Conservation (phyloP, 2,329 filamentous ascomycete genomes). For the Hypoxylon sp. region DNA sequence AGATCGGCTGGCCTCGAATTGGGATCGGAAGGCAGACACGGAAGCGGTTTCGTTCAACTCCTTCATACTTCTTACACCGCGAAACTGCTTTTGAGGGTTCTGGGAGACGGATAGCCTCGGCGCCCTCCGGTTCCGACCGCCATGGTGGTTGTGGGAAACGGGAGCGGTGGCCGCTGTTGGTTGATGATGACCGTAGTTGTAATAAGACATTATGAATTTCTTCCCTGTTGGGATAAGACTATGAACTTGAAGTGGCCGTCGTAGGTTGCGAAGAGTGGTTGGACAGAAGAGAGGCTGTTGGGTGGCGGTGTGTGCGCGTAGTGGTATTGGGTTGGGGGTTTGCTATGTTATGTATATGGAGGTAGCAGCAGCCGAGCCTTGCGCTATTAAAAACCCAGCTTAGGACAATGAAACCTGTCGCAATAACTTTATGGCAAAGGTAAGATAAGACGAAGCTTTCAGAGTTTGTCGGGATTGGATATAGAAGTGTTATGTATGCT, state of each 20-base stretch:
- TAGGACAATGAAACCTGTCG: slow-evolving; percentile 33
- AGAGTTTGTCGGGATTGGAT: slow-evolving; percentile 29
- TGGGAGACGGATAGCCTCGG: slow-evolving; percentile 84
- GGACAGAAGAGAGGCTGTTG: slow-evolving; percentile 39
- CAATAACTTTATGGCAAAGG: slow-evolving; percentile 8
- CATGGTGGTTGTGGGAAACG: slow-evolving; percentile 81
- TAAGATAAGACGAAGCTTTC: slow-evolving; percentile 22
- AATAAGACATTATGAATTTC: slow-evolving; percentile 69
- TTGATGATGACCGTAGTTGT: slow-evolving; percentile 70
- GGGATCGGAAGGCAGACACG: slow-evolving; percentile 81
- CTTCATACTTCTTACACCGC: slow-evolving; percentile 86
- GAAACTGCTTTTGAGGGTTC: slow-evolving; percentile 87
- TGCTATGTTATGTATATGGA: neutral
- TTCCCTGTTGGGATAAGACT: slow-evolving; percentile 26
- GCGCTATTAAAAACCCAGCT: slow-evolving; percentile 42
- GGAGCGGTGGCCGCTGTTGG: slow-evolving; percentile 66
- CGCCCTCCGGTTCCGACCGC: slow-evolving; percentile 85
- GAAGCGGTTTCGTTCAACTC: slow-evolving; percentile 83
- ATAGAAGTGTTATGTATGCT: slow-evolving; percentile 22
- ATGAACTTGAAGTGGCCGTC: slow-evolving; percentile 35
- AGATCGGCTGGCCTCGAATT: slow-evolving; percentile 90
- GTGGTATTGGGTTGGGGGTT: slow-evolving; percentile 35
- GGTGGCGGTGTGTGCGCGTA: slow-evolving; percentile 41
- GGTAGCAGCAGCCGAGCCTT: slow-evolving; percentile 37
- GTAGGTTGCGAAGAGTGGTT: slow-evolving; percentile 40